Percentiles rank a stretch among this genome's conserved stretches.
Conservation (phyloP, 345 rosid species). For the Eutrema japonicum region DNA sequence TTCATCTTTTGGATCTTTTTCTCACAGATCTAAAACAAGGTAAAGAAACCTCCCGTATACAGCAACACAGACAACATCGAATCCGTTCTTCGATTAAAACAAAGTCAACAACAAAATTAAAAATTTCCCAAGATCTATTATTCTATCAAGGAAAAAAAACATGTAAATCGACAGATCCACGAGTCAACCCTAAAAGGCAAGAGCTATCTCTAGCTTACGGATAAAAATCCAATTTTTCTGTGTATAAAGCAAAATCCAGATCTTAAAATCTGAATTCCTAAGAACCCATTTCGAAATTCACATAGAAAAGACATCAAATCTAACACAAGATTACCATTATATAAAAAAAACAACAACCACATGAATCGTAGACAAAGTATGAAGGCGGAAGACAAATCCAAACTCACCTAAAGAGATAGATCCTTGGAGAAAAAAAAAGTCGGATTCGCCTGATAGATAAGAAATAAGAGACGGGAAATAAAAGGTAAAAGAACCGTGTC, state of each 20-base stretch:
- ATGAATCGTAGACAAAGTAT: not conserved
- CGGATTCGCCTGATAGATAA: conserved; percentile 29
- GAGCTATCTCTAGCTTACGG: not conserved
- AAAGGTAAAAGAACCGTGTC: not conserved
- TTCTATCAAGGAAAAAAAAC: not conserved
- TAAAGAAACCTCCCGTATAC: not conserved
- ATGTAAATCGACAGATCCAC: conserved; percentile 30
- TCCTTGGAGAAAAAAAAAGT: not conserved
- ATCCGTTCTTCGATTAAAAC: not conserved
- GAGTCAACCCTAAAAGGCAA: conserved; percentile 5
- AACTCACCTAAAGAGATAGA: conserved; percentile 38
- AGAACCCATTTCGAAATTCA: not conserved
- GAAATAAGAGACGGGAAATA: not conserved
- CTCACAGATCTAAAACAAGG: conserved; percentile 19
- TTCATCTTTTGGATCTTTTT: not conserved
- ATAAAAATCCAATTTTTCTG: not conserved
- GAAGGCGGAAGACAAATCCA: not conserved
- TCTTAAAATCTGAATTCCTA: conserved; percentile 19
- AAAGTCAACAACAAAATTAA: conserved; percentile 5
- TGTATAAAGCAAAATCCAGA: conserved; percentile 1
- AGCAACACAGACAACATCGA: conserved; percentile 12
- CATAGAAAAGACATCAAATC: not conserved
- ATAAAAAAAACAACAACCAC: not conserved
- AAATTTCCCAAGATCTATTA: not conserved
- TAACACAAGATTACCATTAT: not conserved